Percentiles rank a stretch among this genome's conserved stretches.
These are phyloP conservation scores for Fusarium caatingaense DNA, from an alignment of 2,329 filamentous ascomycete genomes.

Conservation along the genomic window DNA sequence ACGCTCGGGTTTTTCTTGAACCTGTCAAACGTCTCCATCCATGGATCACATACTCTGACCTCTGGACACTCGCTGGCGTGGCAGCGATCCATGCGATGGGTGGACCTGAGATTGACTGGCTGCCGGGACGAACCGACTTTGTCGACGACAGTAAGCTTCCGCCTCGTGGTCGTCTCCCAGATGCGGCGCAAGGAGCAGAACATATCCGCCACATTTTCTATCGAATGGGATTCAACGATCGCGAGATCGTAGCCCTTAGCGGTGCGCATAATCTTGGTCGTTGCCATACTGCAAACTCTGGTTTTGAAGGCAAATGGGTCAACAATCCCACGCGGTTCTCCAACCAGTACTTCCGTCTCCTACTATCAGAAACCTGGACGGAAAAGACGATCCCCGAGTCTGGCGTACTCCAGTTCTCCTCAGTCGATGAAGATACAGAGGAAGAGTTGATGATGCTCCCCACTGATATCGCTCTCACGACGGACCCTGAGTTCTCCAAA, in stretches of 20 bases:
- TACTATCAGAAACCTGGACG: background rate
- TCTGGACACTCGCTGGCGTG: conserved; percentile 9
- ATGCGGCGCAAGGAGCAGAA: conserved; percentile 10
- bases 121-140: conserved; percentile 13
- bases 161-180: conserved; percentile 10
- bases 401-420: background rate
- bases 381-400: conserved; percentile 11
- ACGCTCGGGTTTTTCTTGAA: conserved; percentile 12
- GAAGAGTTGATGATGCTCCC: conserved; percentile 20
- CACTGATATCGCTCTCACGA: conserved; percentile 9
- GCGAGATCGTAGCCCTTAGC: conserved; percentile 6
- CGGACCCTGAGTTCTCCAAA: conserved; percentile 11
- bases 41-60: conserved; percentile 15
- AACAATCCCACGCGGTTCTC: conserved; percentile 15
- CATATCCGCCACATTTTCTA: conserved; percentile 12
- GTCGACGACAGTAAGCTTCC: conserved; percentile 9
- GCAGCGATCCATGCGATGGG: conserved; percentile 1
- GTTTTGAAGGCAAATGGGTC: conserved; percentile 12
- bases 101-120: background rate
- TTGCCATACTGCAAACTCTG: conserved; percentile 14
- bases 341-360: conserved; percentile 15
- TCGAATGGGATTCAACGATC: conserved; percentile 13
- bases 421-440: conserved; percentile 3
- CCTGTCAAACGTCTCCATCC: conserved; percentile 9
- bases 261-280: conserved; percentile 9